Base-by-base conservation (phyloP, 352 stramenopile species). In the Globisporangium irregulare region DNA sequence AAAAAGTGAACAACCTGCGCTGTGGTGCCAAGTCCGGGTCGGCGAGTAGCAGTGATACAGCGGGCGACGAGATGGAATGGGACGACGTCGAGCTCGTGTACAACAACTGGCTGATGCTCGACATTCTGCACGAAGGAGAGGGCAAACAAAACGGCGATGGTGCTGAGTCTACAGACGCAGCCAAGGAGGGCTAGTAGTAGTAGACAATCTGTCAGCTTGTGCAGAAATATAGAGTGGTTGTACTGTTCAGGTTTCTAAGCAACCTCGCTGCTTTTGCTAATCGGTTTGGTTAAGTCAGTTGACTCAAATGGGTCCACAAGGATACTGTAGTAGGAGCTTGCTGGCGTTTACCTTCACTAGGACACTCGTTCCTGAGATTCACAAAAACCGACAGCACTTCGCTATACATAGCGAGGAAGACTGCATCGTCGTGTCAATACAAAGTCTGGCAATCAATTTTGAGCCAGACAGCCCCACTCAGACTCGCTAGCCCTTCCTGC, bases 1-100 rank as follows among this genome's bases (percentile, higher is more conserved):
- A 83, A 53, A 83, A 81, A 43, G 69, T 83, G 38, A 83, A 79
- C 61, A 82, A 83, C 34, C 48, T 83, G 69, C 76, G 76, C 25
- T 78, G 69, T 27, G 61, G 75, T 7, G 59, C 73, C 8, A 64
- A 59, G 12, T 58, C 63, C 3, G 70, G 62, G 38, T 20, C 55
- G 3, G 38, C 65, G n/a, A 57, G 14, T 36, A 29, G 27, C 5
- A 27, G 64, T 6, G 29, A n/a, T 9, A 15, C 0, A 10, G 29
- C 18, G 18, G 9, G 25, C 36, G 70, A 53, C 1, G 62, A 68
- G 18, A 58, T 61, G 27, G 70, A 74, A 43, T 64, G 71, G 63
- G 65, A 79, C 48, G 73, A 82, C 20, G 68, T 83, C 41, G 74
- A 80, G 43, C 55, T 81, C 27, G 73, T 83, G 50, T 71, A 67